Evolutionary conservation across 257 asterid genomes (phyloP).

Genomic region (Przewalskia tangutica): DNA sequence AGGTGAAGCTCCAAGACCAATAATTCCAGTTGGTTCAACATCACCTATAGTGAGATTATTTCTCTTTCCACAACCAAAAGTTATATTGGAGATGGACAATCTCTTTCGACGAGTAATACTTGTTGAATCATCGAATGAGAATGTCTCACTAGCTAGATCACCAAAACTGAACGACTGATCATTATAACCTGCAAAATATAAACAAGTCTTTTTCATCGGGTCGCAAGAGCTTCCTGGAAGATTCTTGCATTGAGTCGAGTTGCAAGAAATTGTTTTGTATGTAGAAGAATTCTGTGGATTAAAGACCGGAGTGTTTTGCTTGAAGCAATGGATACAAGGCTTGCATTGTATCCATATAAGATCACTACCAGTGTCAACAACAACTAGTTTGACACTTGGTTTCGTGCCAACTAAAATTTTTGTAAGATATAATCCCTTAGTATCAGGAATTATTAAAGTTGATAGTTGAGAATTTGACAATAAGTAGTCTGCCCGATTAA

Average conservation of each 20-base stretch:
- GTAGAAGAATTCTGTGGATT: constrained; percentile 37
- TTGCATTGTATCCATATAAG: constrained; percentile 9
- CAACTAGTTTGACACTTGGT: background rate
- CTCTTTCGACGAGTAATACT: background rate
- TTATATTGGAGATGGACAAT: constrained; percentile 12
- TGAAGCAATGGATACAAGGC: constrained; percentile 1
- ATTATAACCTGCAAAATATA: constrained; percentile 20
- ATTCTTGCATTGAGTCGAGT: constrained; percentile 22
- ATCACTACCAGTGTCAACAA: constrained; percentile 12
- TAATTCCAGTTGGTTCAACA: constrained; percentile 34
- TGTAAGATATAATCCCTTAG: background rate
- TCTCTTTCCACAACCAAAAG: constrained; percentile 51
- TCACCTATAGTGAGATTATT: constrained; percentile 18
- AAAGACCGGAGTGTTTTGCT: constrained; percentile 20
- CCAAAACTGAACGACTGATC: constrained; percentile 32
- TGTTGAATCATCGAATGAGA: constrained; percentile 26
- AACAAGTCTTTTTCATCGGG: constrained; percentile 2
- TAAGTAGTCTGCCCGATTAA: background rate
- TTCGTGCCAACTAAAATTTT: background rate
- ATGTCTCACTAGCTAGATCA: constrained; percentile 39
- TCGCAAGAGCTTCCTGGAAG: constrained; percentile 4
- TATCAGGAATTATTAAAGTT: background rate
- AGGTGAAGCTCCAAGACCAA: constrained; percentile 51
- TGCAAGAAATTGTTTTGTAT: constrained; percentile 24
- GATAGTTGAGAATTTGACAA: background rate